Evolutionary conservation across 2,329 filamentous ascomycete genomes (phyloP), one percentile per base, ranked within the genome.

Genomic region (Paraphoma chrysanthemicola): DNA sequence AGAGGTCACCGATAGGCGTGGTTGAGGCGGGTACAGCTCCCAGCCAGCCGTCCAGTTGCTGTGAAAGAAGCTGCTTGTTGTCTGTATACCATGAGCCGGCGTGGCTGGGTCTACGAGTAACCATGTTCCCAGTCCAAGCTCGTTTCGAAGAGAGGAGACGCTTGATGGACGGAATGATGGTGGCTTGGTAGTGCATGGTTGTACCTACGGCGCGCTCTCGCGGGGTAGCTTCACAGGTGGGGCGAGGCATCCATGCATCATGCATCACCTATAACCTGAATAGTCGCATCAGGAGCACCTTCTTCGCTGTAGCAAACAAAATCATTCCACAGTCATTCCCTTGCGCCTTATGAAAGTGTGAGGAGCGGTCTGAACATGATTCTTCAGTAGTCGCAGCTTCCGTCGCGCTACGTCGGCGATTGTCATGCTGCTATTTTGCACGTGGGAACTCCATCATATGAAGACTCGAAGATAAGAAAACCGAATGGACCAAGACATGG

Each of bases 51-150:
- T 95, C 87, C 5, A 99, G 88, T 78, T 96, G 84, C 6, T 73
- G 68, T 3, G 85, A 85, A 48, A 98, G 85, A n/a, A 78, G 76
- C 1, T 75, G 72, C 6, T 83, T 79, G 56, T 87, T 82, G 47
- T 83, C 83, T 6, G 88, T 83, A 75, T 99, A 99, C 95, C 95
- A 99, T 16, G 88, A 90, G 39, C 91, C 91, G 18, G 94, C 93
- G 75, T 98, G 95, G 53, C 83, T 87, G 17, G 92, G 89, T 63
- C 81, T 75, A 70, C 89, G 80, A 49, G 75, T 65, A 45, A 67
- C 67, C 76, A 74, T 80, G 28, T 44, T 59, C 53, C 3, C n/a
- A n/a, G 14, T 49, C 39, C 16, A 29, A 41, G 44, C 6, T 36
- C 33, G 33, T 10, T 36, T 10, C 23, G 17, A 16, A 54, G 18